Evolutionary conservation across 257 asterid genomes (phyloP).

Genomic region (Jasminum sambac): DNA sequence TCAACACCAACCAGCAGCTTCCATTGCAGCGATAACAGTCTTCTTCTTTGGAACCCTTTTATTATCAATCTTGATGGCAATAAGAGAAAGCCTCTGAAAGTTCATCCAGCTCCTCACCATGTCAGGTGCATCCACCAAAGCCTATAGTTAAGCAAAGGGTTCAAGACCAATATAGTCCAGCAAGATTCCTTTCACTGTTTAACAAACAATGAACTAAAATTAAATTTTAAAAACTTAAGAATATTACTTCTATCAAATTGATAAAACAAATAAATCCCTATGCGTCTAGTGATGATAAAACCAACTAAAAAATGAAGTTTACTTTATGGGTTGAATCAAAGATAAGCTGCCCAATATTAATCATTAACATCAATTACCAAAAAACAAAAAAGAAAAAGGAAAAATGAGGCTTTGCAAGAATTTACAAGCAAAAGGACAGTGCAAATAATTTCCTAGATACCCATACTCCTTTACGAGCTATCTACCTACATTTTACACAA

Average conservation of each 20-base stretch:
- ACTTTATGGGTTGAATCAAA: background rate
- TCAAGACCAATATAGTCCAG: background rate
- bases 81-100: constrained; percentile 87
- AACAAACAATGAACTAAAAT: background rate
- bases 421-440: too few species aligned
- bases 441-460: too few species aligned
- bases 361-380: too few species aligned
- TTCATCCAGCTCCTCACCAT: constrained; percentile 91
- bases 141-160: constrained; percentile 36
- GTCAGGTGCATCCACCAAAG: constrained; percentile 91
- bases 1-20: constrained; percentile 73
- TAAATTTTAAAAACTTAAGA: too few species aligned
- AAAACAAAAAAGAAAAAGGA: too few species aligned
- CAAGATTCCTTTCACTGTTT: background rate
- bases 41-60: constrained; percentile 84
- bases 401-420: too few species aligned
- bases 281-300: background rate
- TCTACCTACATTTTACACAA: background rate
- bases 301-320: background rate
- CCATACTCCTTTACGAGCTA: background rate
- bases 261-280: background rate
- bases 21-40: constrained; percentile 83
- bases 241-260: background rate
- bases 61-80: constrained; percentile 83
- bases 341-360: background rate